phyloP scores from a whole-genome alignment of 768 basidiomycete genomes.

The Candolleomyces aberdarensis region DNA sequence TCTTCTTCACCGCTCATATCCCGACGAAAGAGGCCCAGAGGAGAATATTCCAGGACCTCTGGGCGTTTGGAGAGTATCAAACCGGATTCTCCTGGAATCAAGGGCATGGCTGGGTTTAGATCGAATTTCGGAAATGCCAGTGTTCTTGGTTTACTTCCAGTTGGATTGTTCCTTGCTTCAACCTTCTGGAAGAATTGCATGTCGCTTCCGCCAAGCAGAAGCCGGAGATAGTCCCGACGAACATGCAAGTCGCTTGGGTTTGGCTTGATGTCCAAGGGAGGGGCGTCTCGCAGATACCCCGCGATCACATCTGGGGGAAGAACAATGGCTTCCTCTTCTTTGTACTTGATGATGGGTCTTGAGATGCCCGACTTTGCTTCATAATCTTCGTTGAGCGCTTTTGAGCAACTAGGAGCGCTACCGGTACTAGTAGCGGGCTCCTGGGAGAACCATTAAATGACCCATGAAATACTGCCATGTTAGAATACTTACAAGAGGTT shows the following conservation, averaged over 20 bases:
- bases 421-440: not conserved
- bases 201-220: not conserved
- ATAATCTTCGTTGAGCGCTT: not conserved
- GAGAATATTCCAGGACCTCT: not conserved
- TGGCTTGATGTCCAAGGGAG: conserved; percentile 11
- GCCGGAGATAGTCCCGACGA: not conserved
- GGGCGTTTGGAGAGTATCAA: not conserved
- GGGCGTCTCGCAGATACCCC: conserved; percentile 11
- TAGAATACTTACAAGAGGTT: no score
- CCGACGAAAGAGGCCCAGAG: not conserved
- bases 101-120: not conserved
- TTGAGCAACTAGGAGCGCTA: not conserved
- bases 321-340: not conserved
- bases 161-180: not conserved
- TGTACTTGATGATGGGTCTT: conserved; percentile 3
- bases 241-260: not conserved
- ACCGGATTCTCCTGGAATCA: not conserved
- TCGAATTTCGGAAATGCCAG: not conserved
- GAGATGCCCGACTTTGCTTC: not conserved
- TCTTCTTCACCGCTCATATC: not conserved
- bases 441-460: no score
- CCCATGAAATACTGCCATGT: no score
- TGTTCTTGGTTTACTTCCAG: not conserved
- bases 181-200: not conserved
- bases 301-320: not conserved